Percentiles rank a stretch among this genome's conserved stretches.
Conservation (phyloP, 176 grass and related monocot genomes). For the Eleusine indica region DNA sequence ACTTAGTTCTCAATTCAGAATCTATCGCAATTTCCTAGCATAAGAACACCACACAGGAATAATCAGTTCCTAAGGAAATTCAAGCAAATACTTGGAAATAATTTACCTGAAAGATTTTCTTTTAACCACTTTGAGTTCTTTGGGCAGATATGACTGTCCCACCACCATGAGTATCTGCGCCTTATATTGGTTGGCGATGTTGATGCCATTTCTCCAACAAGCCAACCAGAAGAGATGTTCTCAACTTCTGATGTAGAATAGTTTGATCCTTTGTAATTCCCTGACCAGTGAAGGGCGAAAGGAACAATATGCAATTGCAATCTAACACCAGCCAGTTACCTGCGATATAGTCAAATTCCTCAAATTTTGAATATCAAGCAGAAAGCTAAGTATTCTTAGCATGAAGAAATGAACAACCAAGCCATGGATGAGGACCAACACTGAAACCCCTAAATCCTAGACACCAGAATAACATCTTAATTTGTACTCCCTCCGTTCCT, state of each 20-base stretch:
- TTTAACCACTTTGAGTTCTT: constrained; percentile 97
- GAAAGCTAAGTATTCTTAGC: constrained; percentile 3
- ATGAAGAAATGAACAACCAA: constrained; percentile 13
- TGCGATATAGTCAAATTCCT: constrained; percentile 23
- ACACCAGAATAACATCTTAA: background rate
- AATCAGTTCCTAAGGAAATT: constrained; percentile 7
- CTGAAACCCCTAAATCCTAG: background rate
- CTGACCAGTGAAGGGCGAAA: background rate
- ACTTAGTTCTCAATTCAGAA: background rate
- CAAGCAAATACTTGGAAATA: background rate
- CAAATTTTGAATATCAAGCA: constrained; percentile 1
- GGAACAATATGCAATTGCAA: constrained; percentile 17
- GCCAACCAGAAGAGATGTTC: constrained; percentile 26
- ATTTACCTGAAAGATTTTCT: constrained; percentile 89
- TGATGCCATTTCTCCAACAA: constrained; percentile 61
- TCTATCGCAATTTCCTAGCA: background rate
- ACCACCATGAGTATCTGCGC: constrained; percentile 93
- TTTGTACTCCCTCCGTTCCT: background rate
- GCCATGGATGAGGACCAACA: background rate
- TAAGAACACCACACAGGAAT: background rate
- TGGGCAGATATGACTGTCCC: constrained; percentile 84
- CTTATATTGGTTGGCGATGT: constrained; percentile 53
- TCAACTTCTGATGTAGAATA: constrained; percentile 10
- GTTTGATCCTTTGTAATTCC: background rate
- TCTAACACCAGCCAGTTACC: constrained; percentile 32